A percentile compares a stretch with the other conserved stretches of the same genome.
These are phyloP conservation scores for Metschnikowia bowlesiae DNA, from an alignment of 805 yeast species.

Conservation along the genomic window DNA sequence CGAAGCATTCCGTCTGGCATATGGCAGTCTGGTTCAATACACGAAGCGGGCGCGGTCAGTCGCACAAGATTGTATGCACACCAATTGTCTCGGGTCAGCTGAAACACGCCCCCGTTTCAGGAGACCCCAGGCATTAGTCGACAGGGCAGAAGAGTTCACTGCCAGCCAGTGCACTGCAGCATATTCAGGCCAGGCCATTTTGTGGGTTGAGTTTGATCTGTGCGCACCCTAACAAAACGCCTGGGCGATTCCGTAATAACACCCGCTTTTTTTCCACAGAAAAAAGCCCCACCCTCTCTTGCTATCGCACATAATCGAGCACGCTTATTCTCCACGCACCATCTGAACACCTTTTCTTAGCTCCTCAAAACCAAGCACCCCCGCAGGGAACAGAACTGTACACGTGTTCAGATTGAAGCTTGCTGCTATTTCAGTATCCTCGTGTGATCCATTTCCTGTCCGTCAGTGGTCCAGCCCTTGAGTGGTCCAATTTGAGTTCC, in stretches of 20 bases:
- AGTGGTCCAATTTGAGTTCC: too few relatives aligned
- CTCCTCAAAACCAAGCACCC: not conserved
- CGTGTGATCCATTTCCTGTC: not conserved
- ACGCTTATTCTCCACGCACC: not conserved
- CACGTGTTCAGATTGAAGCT: not conserved
- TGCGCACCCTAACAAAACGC: constrained; percentile 5
- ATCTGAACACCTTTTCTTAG: not conserved
- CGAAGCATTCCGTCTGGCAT: too few relatives aligned
- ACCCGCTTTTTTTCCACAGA: constrained; percentile 6
- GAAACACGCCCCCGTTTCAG: not conserved
- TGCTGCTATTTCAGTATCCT: not conserved
- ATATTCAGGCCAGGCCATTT: not conserved
- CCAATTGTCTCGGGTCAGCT: not conserved
- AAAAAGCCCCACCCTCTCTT: constrained; percentile 5
- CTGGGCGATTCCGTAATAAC: constrained; percentile 1
- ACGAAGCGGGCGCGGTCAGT: not conserved
- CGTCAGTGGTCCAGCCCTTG: too few relatives aligned
- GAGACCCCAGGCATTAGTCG: not conserved
- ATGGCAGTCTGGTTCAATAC: too few relatives aligned
- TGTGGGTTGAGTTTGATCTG: not conserved
- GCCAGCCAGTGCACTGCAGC: not conserved
- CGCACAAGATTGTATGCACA: not conserved
- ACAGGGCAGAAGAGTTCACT: not conserved
- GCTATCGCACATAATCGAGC: constrained; percentile 4
- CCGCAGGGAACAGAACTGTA: not conserved